Evolutionary conservation across 495 filamentous ascomycete genomes (phyloP), one percentile per base, ranked within the genome.

Genomic region (Thozetella sp.): DNA sequence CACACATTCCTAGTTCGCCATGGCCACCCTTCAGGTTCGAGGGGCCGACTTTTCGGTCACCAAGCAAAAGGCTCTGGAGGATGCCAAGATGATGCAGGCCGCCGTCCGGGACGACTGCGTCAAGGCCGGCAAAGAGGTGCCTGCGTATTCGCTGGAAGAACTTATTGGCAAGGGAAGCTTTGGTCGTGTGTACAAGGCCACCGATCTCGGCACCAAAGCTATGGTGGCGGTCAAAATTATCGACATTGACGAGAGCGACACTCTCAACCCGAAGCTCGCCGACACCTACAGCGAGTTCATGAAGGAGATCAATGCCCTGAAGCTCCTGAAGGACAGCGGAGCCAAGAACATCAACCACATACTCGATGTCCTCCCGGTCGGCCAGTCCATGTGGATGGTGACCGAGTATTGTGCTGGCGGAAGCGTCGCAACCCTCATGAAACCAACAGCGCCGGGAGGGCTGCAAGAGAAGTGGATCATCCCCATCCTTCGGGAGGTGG

Each of bases 361-460:
- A 22, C 88, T 94, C 66, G 93, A 96, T 61, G 93, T 92, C 1
- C 86, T 96, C 48, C 87, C 92, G 1, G 88, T 97, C 25, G 91
- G 94, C 48, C 86, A 90, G 54, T 86, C 93, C 63, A 84, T 99
- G 74, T 99, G 95, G 95, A 88, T 99, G 73, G 88, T 97, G 57
- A 96, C 90, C 58, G 95, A 98, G 67, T 96, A 97, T 71, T 97
- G 93, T 63, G 93, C 92, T 24, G 95, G 95, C 57, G 95, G 95
- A 25, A 97, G 93, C 76, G 88, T 99, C n/a, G 85, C 91, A 51
- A 97, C 96, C 11, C 73, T 99, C 63, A 83, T 83, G 78, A 79
- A 78, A 61, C 80, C 83, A 34, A 86, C 84, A 17, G 80, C 88
- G 34, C 90, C 90, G 3, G 83, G 83, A 0, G 88, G 90, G 25